phyloP scores from a whole-genome alignment of 768 basidiomycete genomes.

The Leccinellum albellum region DNA sequence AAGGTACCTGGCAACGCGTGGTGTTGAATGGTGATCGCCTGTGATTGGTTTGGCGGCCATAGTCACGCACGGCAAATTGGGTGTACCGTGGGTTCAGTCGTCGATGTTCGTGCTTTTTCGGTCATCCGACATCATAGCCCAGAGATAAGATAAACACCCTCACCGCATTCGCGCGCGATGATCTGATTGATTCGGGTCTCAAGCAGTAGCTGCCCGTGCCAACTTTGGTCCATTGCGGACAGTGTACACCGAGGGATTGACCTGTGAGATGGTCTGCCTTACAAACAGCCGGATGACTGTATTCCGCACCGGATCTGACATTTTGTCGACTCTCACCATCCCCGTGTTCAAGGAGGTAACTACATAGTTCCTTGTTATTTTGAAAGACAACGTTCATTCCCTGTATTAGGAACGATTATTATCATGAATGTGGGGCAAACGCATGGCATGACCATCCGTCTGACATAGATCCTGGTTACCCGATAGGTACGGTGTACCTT shows the following conservation, averaged over 20 bases:
- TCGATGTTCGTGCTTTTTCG: neutral
- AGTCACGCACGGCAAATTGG: neutral
- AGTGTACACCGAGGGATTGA: neutral
- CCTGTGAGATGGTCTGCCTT: neutral
- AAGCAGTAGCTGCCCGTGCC: too few relatives aligned
- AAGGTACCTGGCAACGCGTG: neutral
- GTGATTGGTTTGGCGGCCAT: neutral
- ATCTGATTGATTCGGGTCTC: neutral
- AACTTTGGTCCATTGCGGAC: neutral
- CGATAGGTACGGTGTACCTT: neutral
- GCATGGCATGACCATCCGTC: neutral
- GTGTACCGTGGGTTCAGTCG: neutral
- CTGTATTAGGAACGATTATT: neutral
- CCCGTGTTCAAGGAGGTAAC: neutral
- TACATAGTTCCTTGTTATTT: neutral
- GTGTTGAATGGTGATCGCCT: neutral
- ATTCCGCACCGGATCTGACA: neutral
- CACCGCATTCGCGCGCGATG: neutral
- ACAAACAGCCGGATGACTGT: neutral
- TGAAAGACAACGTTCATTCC: neutral
- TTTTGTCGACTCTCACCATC: neutral
- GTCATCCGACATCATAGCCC: conserved; percentile 1
- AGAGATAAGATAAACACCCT: neutral
- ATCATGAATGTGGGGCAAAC: neutral
- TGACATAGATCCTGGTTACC: neutral